phyloP scores from a whole-genome alignment of 768 basidiomycete species.

The Roridomyces roridus region DNA sequence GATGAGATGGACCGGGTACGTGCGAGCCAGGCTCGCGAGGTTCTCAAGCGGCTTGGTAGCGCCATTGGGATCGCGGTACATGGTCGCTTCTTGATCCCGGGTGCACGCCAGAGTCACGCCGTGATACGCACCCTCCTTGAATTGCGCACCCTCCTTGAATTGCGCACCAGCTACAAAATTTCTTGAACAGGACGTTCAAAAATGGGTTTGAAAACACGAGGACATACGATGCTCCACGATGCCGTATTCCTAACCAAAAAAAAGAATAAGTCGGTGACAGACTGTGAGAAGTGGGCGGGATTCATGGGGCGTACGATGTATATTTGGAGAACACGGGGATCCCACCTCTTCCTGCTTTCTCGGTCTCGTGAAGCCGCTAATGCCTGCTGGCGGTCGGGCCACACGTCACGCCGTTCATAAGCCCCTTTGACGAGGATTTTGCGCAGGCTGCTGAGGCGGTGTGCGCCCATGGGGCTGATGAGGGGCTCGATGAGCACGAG shows the following conservation, averaged over 20 bases:
- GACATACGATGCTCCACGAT: constrained; percentile 44
- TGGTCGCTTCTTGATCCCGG: constrained; percentile 69
- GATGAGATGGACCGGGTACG: constrained; percentile 58
- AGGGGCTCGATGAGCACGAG: constrained; percentile 71
- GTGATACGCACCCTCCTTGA: constrained; percentile 38
- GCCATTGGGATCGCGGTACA: constrained; percentile 68
- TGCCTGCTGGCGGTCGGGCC: constrained; percentile 55
- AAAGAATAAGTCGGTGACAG: not conserved
- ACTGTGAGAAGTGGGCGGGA: not conserved
- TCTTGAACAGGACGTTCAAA: not conserved
- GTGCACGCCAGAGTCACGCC: constrained; percentile 62
- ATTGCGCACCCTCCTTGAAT: constrained; percentile 35
- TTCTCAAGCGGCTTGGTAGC: constrained; percentile 56
- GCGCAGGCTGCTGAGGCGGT: constrained; percentile 49
- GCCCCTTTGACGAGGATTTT: constrained; percentile 51
- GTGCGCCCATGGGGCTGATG: constrained; percentile 55
- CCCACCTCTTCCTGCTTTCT: constrained; percentile 52
- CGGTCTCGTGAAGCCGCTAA: constrained; percentile 40
- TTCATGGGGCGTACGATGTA: constrained; percentile 53
- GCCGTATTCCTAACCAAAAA: constrained; percentile 49
- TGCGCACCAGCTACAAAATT: constrained; percentile 17
- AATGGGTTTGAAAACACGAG: not conserved
- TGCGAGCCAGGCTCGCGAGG: constrained; percentile 45
- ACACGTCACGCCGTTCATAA: constrained; percentile 55
- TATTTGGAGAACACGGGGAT: constrained; percentile 53